These are phyloP conservation scores for Chrysanthemum makinoi DNA, from an alignment of 129 eudicot genomes.

Conservation along the genomic window DNA sequence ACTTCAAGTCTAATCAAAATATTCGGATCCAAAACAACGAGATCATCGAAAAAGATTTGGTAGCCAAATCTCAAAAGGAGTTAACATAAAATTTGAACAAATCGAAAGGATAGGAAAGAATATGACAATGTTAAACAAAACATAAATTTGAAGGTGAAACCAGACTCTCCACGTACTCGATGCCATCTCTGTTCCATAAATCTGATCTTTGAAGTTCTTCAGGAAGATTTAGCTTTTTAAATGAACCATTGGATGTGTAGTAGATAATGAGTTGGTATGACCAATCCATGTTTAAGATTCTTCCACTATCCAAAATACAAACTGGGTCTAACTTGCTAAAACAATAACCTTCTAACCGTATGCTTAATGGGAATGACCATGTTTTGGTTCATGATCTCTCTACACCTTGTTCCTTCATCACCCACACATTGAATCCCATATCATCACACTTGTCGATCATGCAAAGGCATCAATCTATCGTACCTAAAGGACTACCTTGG, in stretches of 20 bases:
- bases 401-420: background rate
- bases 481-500: background rate
- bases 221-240: background rate
- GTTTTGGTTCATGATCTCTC: background rate
- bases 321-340: too few relatives aligned
- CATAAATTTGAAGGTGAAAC: background rate
- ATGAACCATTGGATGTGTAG: background rate
- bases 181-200: background rate
- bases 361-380: too few relatives aligned
- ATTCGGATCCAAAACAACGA: too few relatives aligned
- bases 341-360: background rate
- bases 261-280: background rate
- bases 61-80: too few relatives aligned
- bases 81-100: too few relatives aligned
- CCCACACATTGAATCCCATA: background rate
- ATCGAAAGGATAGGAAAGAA: too few relatives aligned
- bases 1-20: too few relatives aligned
- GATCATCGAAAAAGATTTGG: too few relatives aligned
- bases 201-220: background rate
- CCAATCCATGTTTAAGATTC: too few relatives aligned
- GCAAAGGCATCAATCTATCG: background rate
- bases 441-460: background rate
- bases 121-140: background rate
- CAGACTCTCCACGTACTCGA: background rate
- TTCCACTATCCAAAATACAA: too few relatives aligned